Conservation (phyloP, 1,284 basidiomycete genomes). For the Neonothopanus nambi region DNA sequence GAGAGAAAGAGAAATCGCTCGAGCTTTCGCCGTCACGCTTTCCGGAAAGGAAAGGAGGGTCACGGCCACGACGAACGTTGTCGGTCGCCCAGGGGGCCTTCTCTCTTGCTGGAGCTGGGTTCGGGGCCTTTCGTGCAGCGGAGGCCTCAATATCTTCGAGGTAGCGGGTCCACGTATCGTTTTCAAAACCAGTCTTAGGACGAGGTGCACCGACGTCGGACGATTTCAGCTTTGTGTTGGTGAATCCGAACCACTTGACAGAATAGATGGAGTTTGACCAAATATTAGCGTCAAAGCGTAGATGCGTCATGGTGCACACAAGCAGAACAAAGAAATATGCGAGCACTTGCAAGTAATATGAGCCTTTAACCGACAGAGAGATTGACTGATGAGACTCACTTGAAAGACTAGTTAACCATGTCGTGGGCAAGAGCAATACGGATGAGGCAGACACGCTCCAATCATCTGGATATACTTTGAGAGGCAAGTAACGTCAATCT, state of each 20-base stretch:
- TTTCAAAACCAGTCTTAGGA: constrained; percentile 14
- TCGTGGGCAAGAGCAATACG: constrained; percentile 49
- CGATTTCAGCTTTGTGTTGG: constrained; percentile 13
- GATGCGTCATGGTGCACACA: constrained; percentile 45
- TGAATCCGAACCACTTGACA: constrained; percentile 55
- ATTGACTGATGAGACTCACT: constrained; percentile 37
- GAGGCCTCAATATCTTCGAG: constrained; percentile 33
- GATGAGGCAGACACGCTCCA: constrained; percentile 54
- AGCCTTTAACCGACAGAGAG: constrained; percentile 1
- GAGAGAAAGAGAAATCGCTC: not conserved
- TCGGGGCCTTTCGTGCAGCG: constrained; percentile 20
- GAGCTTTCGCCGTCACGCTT: constrained; percentile 17
- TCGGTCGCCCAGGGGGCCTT: constrained; percentile 47
- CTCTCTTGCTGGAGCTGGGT: constrained; percentile 20
- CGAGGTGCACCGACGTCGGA: constrained; percentile 11
- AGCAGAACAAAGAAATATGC: constrained; percentile 56
- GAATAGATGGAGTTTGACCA: constrained; percentile 52
- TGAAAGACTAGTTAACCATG: constrained; percentile 54
- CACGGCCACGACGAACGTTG: constrained; percentile 51
- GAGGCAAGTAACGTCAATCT: not conserved
- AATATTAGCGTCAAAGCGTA: constrained; percentile 39
- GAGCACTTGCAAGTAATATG: constrained; percentile 39
- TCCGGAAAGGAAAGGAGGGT: constrained; percentile 36
- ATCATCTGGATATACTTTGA: constrained; percentile 28
- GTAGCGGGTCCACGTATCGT: constrained; percentile 29